Base-by-base conservation (phyloP, 2,329 filamentous ascomycete genomes). In the Parastagonospora nodorum region DNA sequence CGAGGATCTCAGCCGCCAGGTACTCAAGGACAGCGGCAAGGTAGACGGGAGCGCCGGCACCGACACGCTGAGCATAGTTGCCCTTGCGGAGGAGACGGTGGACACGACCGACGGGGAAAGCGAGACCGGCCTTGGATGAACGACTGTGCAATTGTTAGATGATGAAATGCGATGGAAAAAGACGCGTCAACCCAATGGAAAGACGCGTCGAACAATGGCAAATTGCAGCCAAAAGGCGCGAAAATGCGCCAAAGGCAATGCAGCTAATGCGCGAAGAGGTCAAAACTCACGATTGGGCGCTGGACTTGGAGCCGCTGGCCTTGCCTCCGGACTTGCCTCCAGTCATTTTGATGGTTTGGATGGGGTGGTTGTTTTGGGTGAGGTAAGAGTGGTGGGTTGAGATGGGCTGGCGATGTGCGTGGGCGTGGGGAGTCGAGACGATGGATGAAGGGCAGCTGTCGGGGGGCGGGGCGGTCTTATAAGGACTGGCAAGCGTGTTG, bases 261-360 rank as follows among this genome's bases (percentile, higher is more conserved):
- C 35, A 50, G 58, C 40, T 30, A 43, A 30, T 41, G 40, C 27
- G 40, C 28, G 28, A 32, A 48, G 41, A n/a, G 8, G 51, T 60
- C 60, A 45, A 50, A 41, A 89, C 92, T 87, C 83, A 97, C 94
- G 92, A 97, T 85, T 97, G 94, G 75, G 94, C 90, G 85, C 89
- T 96, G 71, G 73, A 75, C 91, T 99, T 99, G 84, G 89, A 88
- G 83, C 92, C 92, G 83, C 89, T 93, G 84, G 93, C 92, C 89
- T 97, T 97, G 88, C 94, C 94, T 81, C 94, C 94, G 83, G 93
- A 97, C 84, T 99, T 99, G 81, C 94, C 93, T 86, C 93, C 93
- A 91, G 94, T 96, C 94, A 99, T 99, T 89, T 90, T 97, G 88
- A 85, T 75, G 77, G 73, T 70, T 73, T 77, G 72, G 64, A 73